These are phyloP conservation scores for Leccinum uliginosum DNA, from an alignment of 768 basidiomycete species.

Conservation along the genomic window DNA sequence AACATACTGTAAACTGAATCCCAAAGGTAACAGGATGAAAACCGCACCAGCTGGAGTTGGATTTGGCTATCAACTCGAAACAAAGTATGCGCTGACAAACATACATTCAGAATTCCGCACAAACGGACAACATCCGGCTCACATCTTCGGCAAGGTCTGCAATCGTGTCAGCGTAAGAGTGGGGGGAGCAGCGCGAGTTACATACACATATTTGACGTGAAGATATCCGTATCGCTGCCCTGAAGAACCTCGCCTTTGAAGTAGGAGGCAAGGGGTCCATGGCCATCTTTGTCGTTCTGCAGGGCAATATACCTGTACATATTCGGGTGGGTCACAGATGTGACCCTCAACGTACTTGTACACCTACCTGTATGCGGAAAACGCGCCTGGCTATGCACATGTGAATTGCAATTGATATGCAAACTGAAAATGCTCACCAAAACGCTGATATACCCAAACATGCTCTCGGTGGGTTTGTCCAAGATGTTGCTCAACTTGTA, in stretches of 20 bases:
- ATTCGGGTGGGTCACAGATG: slow-evolving; percentile 2
- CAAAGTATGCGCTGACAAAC: slow-evolving; percentile 71
- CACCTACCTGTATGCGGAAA: slow-evolving; percentile 76
- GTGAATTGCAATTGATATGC: slow-evolving; percentile 9
- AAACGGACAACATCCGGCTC: slow-evolving; percentile 18
- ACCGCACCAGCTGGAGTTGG: slow-evolving; percentile 69
- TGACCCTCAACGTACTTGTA: background rate
- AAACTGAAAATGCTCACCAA: slow-evolving; percentile 43
- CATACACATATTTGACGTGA: slow-evolving; percentile 95
- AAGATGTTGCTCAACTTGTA: slow-evolving; percentile 90
- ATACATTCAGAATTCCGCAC: background rate
- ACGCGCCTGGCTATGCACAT: slow-evolving; percentile 73
- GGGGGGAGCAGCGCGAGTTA: slow-evolving; percentile 5
- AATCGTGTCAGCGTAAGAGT: slow-evolving; percentile 8
- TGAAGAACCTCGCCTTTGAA: slow-evolving; percentile 93
- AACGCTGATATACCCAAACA: slow-evolving; percentile 97
- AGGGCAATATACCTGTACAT: slow-evolving; percentile 70
- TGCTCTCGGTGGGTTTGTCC: slow-evolving; percentile 83
- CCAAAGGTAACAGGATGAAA: slow-evolving; percentile 1
- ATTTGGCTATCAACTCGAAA: slow-evolving; percentile 74
- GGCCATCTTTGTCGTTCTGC: slow-evolving; percentile 76
- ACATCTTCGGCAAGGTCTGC: slow-evolving; percentile 89
- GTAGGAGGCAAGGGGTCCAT: slow-evolving; percentile 90
- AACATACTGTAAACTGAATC: slow-evolving; percentile 7
- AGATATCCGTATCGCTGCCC: slow-evolving; percentile 84